Base-by-base conservation (phyloP, 805 yeast species). In the Candida ascalaphidarum region DNA sequence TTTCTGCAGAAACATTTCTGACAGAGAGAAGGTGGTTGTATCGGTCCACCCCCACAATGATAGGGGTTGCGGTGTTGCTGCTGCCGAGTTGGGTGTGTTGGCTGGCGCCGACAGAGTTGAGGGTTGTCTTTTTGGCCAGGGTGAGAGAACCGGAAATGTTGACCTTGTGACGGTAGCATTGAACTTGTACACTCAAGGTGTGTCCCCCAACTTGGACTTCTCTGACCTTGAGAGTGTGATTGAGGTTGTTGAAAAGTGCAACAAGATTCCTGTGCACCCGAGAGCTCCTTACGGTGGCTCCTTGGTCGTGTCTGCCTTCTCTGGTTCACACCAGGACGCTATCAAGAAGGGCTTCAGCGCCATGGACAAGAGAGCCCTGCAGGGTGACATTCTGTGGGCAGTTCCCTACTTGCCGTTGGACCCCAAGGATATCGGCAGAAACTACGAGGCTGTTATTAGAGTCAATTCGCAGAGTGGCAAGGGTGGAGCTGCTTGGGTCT, bases 81-180 rank as follows among this genome's bases (percentile, higher is more conserved):
- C 89, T 15, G 66, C 84, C 25, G 89, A 80, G 52, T 61, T 80
- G 35, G 88, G 85, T 43, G 43, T 77, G 18, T 58, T 80, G 45
- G 89, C 86, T n/a, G 89, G 89, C 47, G 89, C 82, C 35, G 88
- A 80, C 56, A 70, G 89, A 62, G 82, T 80, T 28, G 89, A 80
- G 57, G 89, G 89, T 32, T 80, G 88, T 64, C 62, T 80, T 23
- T 80, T 80, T 39, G 88, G 88, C 46, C 80, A 79, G 53, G 89
- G 89, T 58, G 89, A 80, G 65, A 68, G 89, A 61, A 80, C 89
- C 17, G 89, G 89, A 61, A 80, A 80, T 51, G 88, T 80, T 41
- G 89, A 80, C 53, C 61, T 80, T 38, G 75, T 77, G 29, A 80
- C 86, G 14, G 72, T 80, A 36, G 89, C 84, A 3, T 60, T 80